Base-by-base conservation (phyloP, 2,329 filamentous ascomycete species). In the Aspergillus quadrilineatus region DNA sequence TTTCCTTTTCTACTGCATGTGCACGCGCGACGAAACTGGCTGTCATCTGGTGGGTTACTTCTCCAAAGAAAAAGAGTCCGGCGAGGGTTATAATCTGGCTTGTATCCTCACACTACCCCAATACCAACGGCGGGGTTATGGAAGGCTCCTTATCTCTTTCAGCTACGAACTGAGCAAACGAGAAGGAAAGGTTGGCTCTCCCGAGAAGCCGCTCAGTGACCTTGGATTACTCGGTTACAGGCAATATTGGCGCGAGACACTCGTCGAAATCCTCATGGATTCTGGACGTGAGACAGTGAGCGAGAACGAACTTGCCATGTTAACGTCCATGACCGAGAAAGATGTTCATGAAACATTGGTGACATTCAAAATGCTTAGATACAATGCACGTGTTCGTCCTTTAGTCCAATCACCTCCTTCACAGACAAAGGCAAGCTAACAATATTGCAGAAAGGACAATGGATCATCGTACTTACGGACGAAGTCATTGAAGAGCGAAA, bases 11-110 rank as follows among this genome's bases (percentile, higher is more conserved):
- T 97, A 97, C 72, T 92, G 97, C 65, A 90, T 97, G 77, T 96
- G 92, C 63, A 94, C 96, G 66, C 93, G 92, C 65, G 90, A 97
- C 68, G 89, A 94, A 55, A 84, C 88, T 15, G 93, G 93, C 15
- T 97, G 94, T 69, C 94, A 97, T 71, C 94, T 99, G 64, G 93
- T 97, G 28, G 94, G 94, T n/a, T 99, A 99, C 71, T 99, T 99
- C 68, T 96, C 90, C 55, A 99, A 99, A 72, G 94, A 99, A 74
- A 99, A 99, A 66, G 94, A 99, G 74, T 93, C 89, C 39, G 92
- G 92, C 0, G 95, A 99, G 67, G 91, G 90, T 30, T 99, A 97
- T 82, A 99, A 99, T 70, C 88, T 99, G 32, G 95, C 94, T 4
- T 99, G 95, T 83, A 99, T 99, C 71, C 80, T 99, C 57, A 99